These are phyloP conservation scores for Gaultheria prostrata DNA, from an alignment of 148 eudicot species.

Conservation along the genomic window DNA sequence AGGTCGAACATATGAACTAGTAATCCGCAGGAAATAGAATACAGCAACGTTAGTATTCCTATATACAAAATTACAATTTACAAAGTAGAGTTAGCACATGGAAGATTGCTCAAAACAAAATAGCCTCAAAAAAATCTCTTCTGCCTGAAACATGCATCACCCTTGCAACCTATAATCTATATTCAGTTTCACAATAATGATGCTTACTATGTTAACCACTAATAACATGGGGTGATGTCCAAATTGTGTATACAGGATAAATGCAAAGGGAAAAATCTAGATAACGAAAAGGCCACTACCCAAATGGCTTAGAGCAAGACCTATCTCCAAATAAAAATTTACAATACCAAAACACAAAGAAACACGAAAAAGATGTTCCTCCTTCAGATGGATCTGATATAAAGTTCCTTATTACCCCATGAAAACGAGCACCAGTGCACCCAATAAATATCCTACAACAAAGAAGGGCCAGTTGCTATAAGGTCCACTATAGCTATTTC, in stretches of 20 bases:
- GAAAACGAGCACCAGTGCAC: background rate
- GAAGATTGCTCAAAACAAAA: background rate
- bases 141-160: background rate
- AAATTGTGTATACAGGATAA: background rate
- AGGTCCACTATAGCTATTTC: too few relatives aligned
- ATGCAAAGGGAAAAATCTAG: background rate
- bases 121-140: background rate
- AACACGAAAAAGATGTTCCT: background rate
- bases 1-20: background rate
- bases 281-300: background rate
- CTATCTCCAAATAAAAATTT: background rate
- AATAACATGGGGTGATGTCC: background rate
- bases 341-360: too few relatives aligned
- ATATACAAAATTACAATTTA: background rate
- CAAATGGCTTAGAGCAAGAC: slow-evolving; percentile 10
- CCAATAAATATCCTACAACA: background rate
- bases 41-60: background rate
- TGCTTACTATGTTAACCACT: slow-evolving; percentile 3
- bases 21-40: background rate
- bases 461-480: too few relatives aligned
- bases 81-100: background rate
- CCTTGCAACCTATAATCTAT: background rate
- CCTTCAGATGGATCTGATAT: background rate
- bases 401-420: background rate
- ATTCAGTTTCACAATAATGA: background rate